Base-by-base conservation (phyloP, 495 filamentous ascomycete species). In the Talaromyces proteolyticus region DNA sequence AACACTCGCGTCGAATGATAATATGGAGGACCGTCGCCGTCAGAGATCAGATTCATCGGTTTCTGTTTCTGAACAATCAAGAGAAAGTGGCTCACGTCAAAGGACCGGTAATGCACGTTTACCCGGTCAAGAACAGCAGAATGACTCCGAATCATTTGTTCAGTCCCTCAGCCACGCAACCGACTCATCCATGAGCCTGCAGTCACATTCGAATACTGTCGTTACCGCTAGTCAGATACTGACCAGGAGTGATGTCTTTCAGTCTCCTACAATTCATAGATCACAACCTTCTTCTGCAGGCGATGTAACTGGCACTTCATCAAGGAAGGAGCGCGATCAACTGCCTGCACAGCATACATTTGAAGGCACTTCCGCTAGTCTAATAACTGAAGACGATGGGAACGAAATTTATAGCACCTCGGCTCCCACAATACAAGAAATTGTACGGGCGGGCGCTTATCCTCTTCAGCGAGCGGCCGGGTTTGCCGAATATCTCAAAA, bases 221-320 rank as follows among this genome's bases (percentile, higher is more conserved):
- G 81, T 80, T 38, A 93, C 92, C 36, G 91, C 87, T 8, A 96
- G 93, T 64, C 88, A 94, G 62, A 96, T 97, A 14, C 70, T 98
- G 11, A 78, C 80, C 40, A 80, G 86, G 19, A 95, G 89, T 53
- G 89, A 93, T 60, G 86, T 95, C 16, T 96, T 98, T 60, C 82
- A 87, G 48, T 84, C 85, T n/a, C 92, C 90, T 38, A 86, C 88
- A 7, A 84, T 92, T 51, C 70, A 68, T 42, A 65, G 60, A 12
- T 49, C 72, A 40, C 62, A 21, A 10, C 47, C 29, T 8, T 8
- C 29, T 14, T 14, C 29, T 10, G 8, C 29, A 34, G 29, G 29
- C 29, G 4, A 34, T 34, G 29, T n/a, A n/a, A n/a, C n/a, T n/a
- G n/a, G n/a, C n/a, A 42, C 50, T 60, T 44, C 50, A 52, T 14